A percentile compares a stretch with the other conserved stretches of the same genome.
phyloP scores from a whole-genome alignment of 2,329 filamentous ascomycete species.

The Xylariaceae sp. region DNA sequence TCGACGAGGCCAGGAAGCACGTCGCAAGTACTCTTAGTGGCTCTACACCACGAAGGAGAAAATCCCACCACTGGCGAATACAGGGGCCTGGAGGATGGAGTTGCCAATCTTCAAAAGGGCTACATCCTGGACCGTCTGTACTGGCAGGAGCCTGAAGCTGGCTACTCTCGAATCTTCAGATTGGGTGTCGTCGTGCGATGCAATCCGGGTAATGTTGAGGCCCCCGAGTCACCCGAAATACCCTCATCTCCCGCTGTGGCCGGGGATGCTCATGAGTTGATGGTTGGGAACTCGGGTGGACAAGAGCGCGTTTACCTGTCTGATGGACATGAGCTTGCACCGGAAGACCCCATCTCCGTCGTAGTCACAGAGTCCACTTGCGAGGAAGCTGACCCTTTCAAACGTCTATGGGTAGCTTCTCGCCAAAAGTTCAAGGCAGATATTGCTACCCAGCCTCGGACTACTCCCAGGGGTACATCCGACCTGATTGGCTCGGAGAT shows the following conservation, averaged over 20 bases:
- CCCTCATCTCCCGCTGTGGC: too few species aligned
- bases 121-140: slow-evolving; percentile 23
- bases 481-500: too few species aligned
- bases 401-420: slow-evolving; percentile 5
- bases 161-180: slow-evolving; percentile 20
- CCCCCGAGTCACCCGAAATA: too few species aligned
- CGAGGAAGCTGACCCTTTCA: slow-evolving; percentile 9
- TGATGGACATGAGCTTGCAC: background rate
- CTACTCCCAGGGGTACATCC: too few species aligned
- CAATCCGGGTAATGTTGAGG: slow-evolving; percentile 4
- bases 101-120: slow-evolving; percentile 9
- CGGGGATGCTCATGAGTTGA: too few species aligned
- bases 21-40: slow-evolving; percentile 10
- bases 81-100: slow-evolving; percentile 17
- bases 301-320: background rate
- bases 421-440: background rate
- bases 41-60: slow-evolving; percentile 22
- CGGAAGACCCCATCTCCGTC: background rate
- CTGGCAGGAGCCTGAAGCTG: background rate
- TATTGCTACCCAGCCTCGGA: too few species aligned
- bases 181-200: slow-evolving; percentile 13
- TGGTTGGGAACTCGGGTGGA: background rate
- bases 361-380: background rate
- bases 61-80: slow-evolving; percentile 16
- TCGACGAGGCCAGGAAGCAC: background rate